phyloP scores from a whole-genome alignment of 75 land plant genomes.

The Pinus taeda region DNA sequence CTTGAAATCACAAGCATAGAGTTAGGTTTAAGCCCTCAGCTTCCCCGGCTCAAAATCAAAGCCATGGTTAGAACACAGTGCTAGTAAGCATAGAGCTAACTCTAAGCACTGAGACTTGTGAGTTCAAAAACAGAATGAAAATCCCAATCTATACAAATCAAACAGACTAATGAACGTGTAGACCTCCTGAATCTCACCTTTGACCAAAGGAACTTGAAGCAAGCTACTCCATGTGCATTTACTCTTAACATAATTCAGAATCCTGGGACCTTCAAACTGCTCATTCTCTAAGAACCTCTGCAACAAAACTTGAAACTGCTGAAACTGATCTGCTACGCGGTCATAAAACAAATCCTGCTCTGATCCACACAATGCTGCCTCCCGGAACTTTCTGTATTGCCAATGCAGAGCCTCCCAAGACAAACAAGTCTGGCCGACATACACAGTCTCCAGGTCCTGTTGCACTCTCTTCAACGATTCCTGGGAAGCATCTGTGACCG shows the following conservation, averaged over 20 bases:
- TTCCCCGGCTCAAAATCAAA: too few species aligned
- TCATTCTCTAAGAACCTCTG: slow-evolving; percentile 59
- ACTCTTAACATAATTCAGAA: slow-evolving; percentile 42
- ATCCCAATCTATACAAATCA: too few species aligned
- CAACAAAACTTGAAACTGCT: slow-evolving; percentile 59
- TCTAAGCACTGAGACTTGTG: too few species aligned
- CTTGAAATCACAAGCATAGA: too few species aligned
- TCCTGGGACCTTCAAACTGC: slow-evolving; percentile 43
- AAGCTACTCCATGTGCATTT: slow-evolving; percentile 30
- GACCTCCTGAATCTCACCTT: slow-evolving; percentile 30
- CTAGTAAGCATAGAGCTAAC: too few species aligned
- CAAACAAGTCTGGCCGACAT: slow-evolving; percentile 61
- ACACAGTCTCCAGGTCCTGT: slow-evolving; percentile 44
- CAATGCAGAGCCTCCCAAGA: slow-evolving; percentile 69
- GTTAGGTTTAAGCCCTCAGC: too few species aligned
- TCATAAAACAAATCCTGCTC: slow-evolving; percentile 25
- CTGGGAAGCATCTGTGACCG: slow-evolving; percentile 8
- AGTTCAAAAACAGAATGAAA: too few species aligned
- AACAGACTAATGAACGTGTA: too few species aligned
- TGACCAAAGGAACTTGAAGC: slow-evolving; percentile 54
- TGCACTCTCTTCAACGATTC: slow-evolving; percentile 34
- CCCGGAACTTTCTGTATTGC: slow-evolving; percentile 38
- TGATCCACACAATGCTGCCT: slow-evolving; percentile 26
- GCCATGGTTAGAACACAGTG: too few species aligned
- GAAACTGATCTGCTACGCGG: slow-evolving; percentile 44